These are phyloP conservation scores for Ophiostoma perfectum DNA, from an alignment of 2,329 filamentous ascomycete genomes.

Conservation along the genomic window DNA sequence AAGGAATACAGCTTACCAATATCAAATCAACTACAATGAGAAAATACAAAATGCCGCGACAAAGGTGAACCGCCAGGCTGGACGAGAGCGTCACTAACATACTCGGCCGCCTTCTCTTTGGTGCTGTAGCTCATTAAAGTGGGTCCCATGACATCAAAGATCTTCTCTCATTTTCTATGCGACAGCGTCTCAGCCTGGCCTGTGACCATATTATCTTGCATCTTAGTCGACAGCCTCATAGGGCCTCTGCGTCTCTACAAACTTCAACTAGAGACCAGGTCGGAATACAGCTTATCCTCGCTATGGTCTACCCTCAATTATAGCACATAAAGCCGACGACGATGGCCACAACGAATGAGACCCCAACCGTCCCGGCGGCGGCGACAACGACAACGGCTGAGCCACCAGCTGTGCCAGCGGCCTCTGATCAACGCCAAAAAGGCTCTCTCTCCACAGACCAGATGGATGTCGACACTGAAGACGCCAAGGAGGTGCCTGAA, in stretches of 20 bases:
- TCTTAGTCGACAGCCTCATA: no score
- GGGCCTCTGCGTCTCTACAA: background rate
- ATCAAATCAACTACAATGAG: background rate
- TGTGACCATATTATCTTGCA: background rate
- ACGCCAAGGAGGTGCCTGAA: slow-evolving; percentile 6
- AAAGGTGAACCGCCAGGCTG: background rate
- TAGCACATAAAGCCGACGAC: background rate
- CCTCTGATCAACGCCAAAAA: background rate
- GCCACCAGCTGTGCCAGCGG: no score
- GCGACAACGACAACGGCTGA: no score
- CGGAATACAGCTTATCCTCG: background rate
- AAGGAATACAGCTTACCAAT: no score
- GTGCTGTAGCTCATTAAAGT: background rate
- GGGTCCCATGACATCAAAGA: slow-evolving; percentile 11
- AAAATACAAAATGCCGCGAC: background rate
- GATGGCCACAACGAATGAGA: background rate
- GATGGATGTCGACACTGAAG: slow-evolving; percentile 1
- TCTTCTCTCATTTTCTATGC: slow-evolving; percentile 11
- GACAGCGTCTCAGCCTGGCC: background rate
- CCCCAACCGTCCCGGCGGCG: background rate
- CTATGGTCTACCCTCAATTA: background rate
- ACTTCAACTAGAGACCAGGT: background rate
- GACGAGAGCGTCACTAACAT: background rate
- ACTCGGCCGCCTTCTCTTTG: slow-evolving; percentile 1
- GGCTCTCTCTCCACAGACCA: background rate